Conservation (phyloP, 2,329 filamentous ascomycete genomes). For the Hypoxylon sp. region DNA sequence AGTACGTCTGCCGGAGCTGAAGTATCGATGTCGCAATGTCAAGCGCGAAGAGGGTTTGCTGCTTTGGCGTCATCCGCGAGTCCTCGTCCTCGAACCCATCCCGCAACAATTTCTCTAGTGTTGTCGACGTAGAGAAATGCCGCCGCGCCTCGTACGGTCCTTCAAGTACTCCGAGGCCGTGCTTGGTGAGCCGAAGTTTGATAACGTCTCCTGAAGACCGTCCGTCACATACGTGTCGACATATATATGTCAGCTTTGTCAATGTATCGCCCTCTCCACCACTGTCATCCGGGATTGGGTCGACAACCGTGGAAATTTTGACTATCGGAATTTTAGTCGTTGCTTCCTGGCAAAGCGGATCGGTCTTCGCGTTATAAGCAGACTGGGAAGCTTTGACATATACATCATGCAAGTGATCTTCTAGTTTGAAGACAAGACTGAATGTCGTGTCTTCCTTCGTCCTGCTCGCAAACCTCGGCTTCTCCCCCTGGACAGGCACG, state of each 20-base stretch:
- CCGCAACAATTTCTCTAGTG: not conserved
- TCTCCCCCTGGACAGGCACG: not conserved
- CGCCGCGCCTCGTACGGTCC: not conserved
- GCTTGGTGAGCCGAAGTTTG: not conserved
- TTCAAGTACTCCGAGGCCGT: not conserved
- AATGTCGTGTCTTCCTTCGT: not conserved
- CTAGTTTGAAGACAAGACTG: constrained; percentile 4
- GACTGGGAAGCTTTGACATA: constrained; percentile 5
- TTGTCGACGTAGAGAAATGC: not conserved
- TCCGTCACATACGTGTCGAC: not conserved
- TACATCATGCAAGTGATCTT: constrained; percentile 2
- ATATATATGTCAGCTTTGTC: not conserved
- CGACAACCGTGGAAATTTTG: not conserved
- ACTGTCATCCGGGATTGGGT: not conserved
- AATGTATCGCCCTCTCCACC: not conserved
- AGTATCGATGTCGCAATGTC: not conserved
- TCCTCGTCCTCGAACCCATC: not conserved
- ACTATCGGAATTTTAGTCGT: not conserved
- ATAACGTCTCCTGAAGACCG: not conserved
- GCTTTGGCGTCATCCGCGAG: not conserved
- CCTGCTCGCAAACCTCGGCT: not conserved
- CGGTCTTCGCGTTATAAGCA: not conserved
- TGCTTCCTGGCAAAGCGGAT: not conserved
- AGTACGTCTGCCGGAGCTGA: not conserved
- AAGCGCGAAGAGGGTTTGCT: not conserved